Base-by-base conservation (phyloP, 352 stramenopile species). In the Phytopythium montanum region DNA sequence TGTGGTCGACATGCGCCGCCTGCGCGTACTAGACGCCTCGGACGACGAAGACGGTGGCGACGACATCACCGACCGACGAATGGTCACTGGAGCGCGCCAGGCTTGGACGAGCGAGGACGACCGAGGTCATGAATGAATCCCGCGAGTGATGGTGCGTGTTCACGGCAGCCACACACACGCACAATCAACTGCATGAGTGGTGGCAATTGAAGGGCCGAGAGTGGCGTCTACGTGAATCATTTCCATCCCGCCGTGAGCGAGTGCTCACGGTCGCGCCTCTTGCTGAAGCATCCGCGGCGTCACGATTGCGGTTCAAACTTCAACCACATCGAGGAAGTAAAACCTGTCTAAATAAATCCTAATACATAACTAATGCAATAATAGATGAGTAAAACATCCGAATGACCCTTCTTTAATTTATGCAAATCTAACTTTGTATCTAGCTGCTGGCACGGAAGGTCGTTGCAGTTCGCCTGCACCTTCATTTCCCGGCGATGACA, bases 1-100 rank as follows among this genome's bases (percentile, higher is more conserved):
- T 39, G 56, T 83, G 45, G 74, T 83, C 33, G 68, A 79, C 57
- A 75, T 83, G 69, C 69, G 60, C 16, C 66, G 62, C 4, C 55
- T 83, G 18, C 60, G 71, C 59, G 39, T 83, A 2, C 46, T 33
- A 14, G 56, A 57, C 28, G 56, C 59, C 61, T 36, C 31, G 9
- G n/a, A 23, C 8, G 34, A 54, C 13, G 51, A 52, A 10, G 18
- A 38, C 14, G 33, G 6, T 12, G 33, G 6, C 33, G 33, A 52
- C 5, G 48, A 54, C 9, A 42, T 42, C 36, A 16, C n/a, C 39
- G 39, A 26, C 39, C 14, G 26, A 57, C 33, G 9, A 29, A 25
- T 23, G 8, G 29, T 21, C 9, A 16, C 21, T 10, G 33, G 13
- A n/a, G 16, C 28, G 29, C 50, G 50, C 31, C n/a, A 28, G 19